phyloP scores from a whole-genome alignment of 805 yeast species.

The Metschnikowia rubicola region DNA sequence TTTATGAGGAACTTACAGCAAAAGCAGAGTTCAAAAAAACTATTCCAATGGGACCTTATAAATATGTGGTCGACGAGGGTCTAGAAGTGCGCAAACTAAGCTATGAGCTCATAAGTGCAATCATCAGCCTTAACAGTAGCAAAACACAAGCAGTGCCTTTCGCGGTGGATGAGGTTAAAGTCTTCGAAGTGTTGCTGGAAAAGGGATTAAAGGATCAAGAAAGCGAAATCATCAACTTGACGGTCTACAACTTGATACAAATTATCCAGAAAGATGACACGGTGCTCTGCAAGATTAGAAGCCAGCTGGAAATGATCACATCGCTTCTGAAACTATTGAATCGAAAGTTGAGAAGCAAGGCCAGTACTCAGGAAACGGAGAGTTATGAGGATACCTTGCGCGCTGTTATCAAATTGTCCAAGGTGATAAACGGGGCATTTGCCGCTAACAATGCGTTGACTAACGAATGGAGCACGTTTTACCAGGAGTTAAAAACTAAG shows the following conservation, averaged over 20 bases:
- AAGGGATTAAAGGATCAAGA: slow-evolving; percentile 59
- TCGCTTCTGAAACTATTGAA: slow-evolving; percentile 35
- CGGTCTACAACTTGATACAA: slow-evolving; percentile 41
- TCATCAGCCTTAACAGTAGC: slow-evolving; percentile 32
- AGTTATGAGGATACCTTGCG: slow-evolving; percentile 46
- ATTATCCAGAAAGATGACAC: slow-evolving; percentile 21
- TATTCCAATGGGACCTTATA: slow-evolving; percentile 84
- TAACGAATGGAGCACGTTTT: slow-evolving; percentile 16
- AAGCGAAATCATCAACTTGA: slow-evolving; percentile 52
- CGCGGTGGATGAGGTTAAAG: slow-evolving; percentile 26
- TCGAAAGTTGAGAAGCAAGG: slow-evolving; percentile 53
- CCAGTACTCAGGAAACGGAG: slow-evolving; percentile 67
- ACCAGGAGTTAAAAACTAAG: slow-evolving; percentile 16
- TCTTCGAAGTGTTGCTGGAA: slow-evolving; percentile 42
- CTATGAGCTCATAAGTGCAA: slow-evolving; percentile 64
- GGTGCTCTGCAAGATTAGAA: slow-evolving; percentile 30
- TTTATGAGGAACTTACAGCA: slow-evolving; percentile 53
- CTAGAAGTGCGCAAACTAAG: slow-evolving; percentile 67
- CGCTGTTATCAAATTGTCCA: slow-evolving; percentile 30
- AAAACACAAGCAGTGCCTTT: slow-evolving; percentile 15
- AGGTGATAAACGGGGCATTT: slow-evolving; percentile 17
- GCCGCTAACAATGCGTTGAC: slow-evolving; percentile 9
- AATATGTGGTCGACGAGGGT: slow-evolving; percentile 77
- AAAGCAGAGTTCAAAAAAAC: slow-evolving; percentile 56
- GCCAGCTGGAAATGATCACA: slow-evolving; percentile 30